Conservation (phyloP, 169 alveolate genomes). For the Plasmodium relictum region DNA sequence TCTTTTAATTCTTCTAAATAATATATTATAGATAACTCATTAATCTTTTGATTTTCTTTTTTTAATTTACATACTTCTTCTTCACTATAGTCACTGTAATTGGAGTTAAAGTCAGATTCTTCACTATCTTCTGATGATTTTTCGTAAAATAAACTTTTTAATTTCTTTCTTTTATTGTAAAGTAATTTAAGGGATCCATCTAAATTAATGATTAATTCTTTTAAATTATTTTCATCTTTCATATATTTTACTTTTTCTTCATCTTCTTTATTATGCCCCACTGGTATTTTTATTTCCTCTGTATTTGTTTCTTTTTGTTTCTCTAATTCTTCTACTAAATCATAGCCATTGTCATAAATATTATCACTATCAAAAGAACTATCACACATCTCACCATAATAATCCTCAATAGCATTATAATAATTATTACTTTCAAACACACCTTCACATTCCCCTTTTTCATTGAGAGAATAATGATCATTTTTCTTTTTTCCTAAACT, state of each 20-base stretch:
- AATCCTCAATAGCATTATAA: too few species aligned
- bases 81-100: constrained; percentile 5
- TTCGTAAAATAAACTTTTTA: constrained; percentile 1
- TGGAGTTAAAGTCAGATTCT: neutral
- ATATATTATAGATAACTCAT: neutral
- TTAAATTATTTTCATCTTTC: neutral
- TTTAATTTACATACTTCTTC: neutral
- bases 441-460: neutral
- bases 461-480: neutral
- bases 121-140: neutral
- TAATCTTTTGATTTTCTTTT: neutral
- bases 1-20: constrained; percentile 23
- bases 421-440: too few species aligned
- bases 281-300: neutral
- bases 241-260: neutral
- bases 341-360: neutral
- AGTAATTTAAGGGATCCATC: constrained; percentile 12
- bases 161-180: constrained; percentile 20
- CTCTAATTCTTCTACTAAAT: neutral
- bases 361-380: neutral
- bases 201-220: neutral
- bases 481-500: neutral
- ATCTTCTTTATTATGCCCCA: neutral
- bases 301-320: neutral
- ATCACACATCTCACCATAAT: neutral